These are phyloP conservation scores for Cercospora canescens DNA, from an alignment of 2,329 filamentous ascomycete species.

Conservation along the genomic window DNA sequence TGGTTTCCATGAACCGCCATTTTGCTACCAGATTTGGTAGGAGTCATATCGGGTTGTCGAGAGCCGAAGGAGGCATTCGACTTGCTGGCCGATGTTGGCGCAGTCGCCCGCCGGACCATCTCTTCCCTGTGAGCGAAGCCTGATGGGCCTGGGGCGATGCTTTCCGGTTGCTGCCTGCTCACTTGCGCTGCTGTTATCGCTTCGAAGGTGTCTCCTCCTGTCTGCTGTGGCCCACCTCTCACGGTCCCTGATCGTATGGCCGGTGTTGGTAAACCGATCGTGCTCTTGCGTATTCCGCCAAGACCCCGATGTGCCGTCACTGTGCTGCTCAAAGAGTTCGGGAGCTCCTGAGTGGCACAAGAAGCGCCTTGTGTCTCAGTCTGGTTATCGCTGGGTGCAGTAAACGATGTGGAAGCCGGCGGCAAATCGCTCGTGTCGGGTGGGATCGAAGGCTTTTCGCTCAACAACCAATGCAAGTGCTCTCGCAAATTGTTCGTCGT, in stretches of 20 bases:
- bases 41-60: slow-evolving; percentile 12
- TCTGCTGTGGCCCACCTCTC: neutral
- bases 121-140: slow-evolving; percentile 9
- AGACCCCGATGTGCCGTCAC: neutral
- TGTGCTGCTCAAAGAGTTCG: neutral
- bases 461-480: slow-evolving; percentile 51
- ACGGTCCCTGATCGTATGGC: neutral
- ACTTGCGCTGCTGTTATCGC: neutral
- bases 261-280: neutral
- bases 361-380: neutral
- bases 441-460: slow-evolving; percentile 47
- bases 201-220: neutral
- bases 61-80: slow-evolving; percentile 31
- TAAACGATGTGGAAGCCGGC: slow-evolving; percentile 22
- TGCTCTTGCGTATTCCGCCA: neutral
- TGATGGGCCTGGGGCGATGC: neutral
- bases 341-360: neutral
- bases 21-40: slow-evolving; percentile 8
- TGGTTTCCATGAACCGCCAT: neutral
- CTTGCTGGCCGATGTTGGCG: slow-evolving; percentile 44
- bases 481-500: slow-evolving; percentile 50
- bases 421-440: slow-evolving; percentile 22
- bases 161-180: neutral
- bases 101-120: slow-evolving; percentile 48
- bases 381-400: slow-evolving; percentile 9